Base-by-base conservation (phyloP, 768 basidiomycete species). In the Trametes coccinea region DNA sequence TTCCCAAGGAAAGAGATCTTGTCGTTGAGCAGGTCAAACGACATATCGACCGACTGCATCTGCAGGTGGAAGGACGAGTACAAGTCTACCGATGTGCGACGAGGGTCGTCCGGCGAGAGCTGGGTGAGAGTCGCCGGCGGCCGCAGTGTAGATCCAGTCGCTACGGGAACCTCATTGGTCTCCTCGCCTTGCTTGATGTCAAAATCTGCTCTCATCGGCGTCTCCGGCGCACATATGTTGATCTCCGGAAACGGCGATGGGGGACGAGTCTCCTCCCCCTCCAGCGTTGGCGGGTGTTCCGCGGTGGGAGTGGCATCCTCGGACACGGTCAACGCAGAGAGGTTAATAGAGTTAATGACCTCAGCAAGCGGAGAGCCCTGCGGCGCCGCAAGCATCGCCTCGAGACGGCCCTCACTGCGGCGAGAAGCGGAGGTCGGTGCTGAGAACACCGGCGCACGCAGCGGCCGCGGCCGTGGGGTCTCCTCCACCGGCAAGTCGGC, bases 1-100 rank as follows among this genome's bases (percentile, higher is more conserved):
- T 67, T 59, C 10, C 56, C 62, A 7, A 75, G 66, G 66, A 76
- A 75, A 10, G 75, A 74, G 27, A 76, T 71, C 57, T 70, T 71
- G 62, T 76, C 75, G 62, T 76, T 76, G 34, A 76, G 54, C 40
- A 75, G 62, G 56, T 76, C 73, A 30, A 76, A 76, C 10, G 74
- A 74, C 65, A 72, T 70, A 13, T 76, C 75, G 2, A 67, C 65
- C 9, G 70, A 73, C 53, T 74, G 70, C 54, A 76, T 63, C 43
- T 74, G 75, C 49, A 74, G 63, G 55, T 70, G 70, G 63, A 76
- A 75, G 1, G 74, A 74, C 31, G 75, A 70, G 22, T 76, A 72
- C 29, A 76, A 62, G 56, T 76, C 75, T 43, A 75, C 69, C 2
- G 75, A 76, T 9, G 56, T 48, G 9, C 75, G 69, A n/a, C 69